phyloP scores from a whole-genome alignment of 2,329 filamentous ascomycete species.

The Trichophyton schoenleinii region DNA sequence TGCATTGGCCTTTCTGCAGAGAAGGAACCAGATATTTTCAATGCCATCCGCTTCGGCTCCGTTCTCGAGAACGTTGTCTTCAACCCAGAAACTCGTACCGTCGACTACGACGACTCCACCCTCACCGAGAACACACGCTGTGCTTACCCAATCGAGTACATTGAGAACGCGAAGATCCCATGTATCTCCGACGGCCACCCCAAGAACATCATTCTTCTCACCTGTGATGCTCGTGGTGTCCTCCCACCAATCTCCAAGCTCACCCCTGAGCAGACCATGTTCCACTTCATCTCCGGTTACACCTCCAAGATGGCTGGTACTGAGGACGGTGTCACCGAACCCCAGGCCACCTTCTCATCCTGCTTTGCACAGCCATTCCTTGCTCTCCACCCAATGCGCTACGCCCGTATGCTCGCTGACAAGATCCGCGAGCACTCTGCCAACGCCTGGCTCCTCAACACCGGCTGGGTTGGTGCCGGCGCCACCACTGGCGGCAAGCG shows the following conservation, averaged over 20 bases:
- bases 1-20: constrained; percentile 92
- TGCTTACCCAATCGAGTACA: constrained; percentile 98
- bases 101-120: constrained; percentile 91
- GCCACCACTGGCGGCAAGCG: constrained; percentile 86
- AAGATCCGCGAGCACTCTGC: constrained; percentile 93
- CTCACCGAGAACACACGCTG: constrained; percentile 91
- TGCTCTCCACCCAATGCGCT: constrained; percentile 96
- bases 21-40: constrained; percentile 98
- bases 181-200: constrained; percentile 81
- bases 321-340: constrained; percentile 91
- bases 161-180: constrained; percentile 96
- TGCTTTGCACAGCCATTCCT: constrained; percentile 99
- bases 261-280: constrained; percentile 91
- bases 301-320: constrained; percentile 99
- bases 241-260: constrained; percentile 97
- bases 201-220: constrained; percentile 94
- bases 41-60: constrained; percentile 90
- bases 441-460: constrained; percentile 98
- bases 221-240: constrained; percentile 93
- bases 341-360: constrained; percentile 95
- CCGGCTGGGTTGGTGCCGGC: constrained; percentile 89
- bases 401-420: constrained; percentile 94
- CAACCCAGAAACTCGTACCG: constrained; percentile 72
- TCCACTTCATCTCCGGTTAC: constrained; percentile 99
- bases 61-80: constrained; percentile 99